A percentile compares a stretch with the other conserved stretches of the same genome.
Conservation (phyloP, 805 yeast genomes). For the Yamadazyma takamatsuzukensis region DNA sequence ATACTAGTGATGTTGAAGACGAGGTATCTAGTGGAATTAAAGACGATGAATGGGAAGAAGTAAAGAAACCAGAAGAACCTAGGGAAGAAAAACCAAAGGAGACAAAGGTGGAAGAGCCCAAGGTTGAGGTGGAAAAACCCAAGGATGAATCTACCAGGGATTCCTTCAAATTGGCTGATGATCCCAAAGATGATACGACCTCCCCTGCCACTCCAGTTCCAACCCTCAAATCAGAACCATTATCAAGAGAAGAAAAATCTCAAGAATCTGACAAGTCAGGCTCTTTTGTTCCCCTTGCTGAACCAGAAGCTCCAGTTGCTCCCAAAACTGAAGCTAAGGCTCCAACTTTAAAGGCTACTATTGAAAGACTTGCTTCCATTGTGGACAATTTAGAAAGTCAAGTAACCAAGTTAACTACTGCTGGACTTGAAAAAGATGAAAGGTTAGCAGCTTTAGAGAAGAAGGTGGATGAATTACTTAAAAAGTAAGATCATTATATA, state of each 20-base stretch:
- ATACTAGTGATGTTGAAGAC: constrained; percentile 38
- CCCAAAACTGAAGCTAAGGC: constrained; percentile 35
- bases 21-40: constrained; percentile 19
- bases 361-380: constrained; percentile 59
- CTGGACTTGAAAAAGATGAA: constrained; percentile 64
- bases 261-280: too few relatives aligned
- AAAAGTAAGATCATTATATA: constrained; percentile 23
- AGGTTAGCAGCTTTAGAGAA: constrained; percentile 55
- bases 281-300: too few relatives aligned
- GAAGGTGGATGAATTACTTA: constrained; percentile 54
- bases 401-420: constrained; percentile 46
- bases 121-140: constrained; percentile 7
- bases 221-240: neutral
- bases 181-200: constrained; percentile 1
- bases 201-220: constrained; percentile 4
- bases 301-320: constrained; percentile 13
- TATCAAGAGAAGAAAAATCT: neutral
- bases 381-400: constrained; percentile 57
- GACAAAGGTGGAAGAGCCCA: constrained; percentile 6
- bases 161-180: too few relatives aligned
- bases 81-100: too few relatives aligned
- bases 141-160: constrained; percentile 1
- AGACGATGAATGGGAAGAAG: constrained; percentile 42
- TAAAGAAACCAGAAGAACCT: constrained; percentile 23
- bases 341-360: constrained; percentile 66